Conservation (phyloP, 2,329 filamentous ascomycete genomes). For the Endothia cerciana region DNA sequence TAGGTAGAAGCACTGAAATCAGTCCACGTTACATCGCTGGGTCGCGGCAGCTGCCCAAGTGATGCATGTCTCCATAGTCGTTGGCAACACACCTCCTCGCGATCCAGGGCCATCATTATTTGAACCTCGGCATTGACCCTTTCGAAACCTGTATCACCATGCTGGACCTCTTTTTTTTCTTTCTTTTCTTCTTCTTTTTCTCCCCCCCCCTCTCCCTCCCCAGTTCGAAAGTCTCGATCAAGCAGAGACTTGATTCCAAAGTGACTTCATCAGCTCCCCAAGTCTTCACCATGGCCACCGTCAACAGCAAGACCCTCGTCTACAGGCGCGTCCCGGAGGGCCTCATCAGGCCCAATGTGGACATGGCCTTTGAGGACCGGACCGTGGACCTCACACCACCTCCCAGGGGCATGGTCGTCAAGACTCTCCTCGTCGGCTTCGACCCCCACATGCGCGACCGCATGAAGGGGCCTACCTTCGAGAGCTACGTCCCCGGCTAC, state of each 20-base stretch:
- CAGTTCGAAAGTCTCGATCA: not conserved
- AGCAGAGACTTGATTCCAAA: not conserved
- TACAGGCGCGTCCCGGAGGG: conserved; percentile 24
- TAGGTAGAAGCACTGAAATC: not conserved
- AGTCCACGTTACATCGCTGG: conserved; percentile 3
- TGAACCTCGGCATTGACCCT: not conserved
- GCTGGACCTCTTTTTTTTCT: not conserved
- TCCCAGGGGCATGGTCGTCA: conserved; percentile 26
- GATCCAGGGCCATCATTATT: not conserved
- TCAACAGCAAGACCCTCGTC: conserved; percentile 25
- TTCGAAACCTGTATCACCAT: not conserved
- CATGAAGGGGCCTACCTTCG: conserved; percentile 25
- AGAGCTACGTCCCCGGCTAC: conserved; percentile 28
- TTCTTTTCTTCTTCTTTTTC: too few relatives aligned
- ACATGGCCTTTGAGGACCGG: conserved; percentile 24
- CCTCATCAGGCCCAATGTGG: conserved; percentile 21
- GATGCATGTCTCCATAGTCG: not conserved
- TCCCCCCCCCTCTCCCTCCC: too few relatives aligned
- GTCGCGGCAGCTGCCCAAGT: not conserved
- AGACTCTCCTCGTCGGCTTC: conserved; percentile 25
- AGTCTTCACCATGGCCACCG: conserved; percentile 12
- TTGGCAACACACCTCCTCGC: not conserved
- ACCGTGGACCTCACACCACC: conserved; percentile 22
- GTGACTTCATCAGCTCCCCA: not conserved
- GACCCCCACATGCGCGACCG: conserved; percentile 30